These are phyloP conservation scores for Brassica carinata DNA, from an alignment of 345 rosid species.

Conservation along the genomic window DNA sequence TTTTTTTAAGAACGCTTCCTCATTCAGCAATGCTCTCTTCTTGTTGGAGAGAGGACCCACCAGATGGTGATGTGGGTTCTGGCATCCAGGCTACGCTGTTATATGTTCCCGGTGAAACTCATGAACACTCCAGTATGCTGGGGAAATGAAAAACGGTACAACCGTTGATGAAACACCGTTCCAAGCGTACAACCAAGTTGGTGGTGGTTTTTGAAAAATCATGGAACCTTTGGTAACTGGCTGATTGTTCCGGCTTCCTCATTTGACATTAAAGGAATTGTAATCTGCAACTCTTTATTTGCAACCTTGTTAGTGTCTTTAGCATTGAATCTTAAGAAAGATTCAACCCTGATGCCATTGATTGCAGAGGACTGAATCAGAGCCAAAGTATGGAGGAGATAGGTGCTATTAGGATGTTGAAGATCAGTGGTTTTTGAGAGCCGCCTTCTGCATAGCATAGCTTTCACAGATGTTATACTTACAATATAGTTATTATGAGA, in stretches of 20 bases:
- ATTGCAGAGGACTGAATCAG: conserved; percentile 70
- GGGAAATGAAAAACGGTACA: conserved; percentile 41
- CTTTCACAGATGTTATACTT: conserved; percentile 54
- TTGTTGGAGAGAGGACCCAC: conserved; percentile 53
- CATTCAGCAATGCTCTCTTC: no score
- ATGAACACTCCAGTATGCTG: conserved; percentile 73
- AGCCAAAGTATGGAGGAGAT: conserved; percentile 69
- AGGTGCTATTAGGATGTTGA: conserved; percentile 64
- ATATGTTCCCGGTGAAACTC: conserved; percentile 58
- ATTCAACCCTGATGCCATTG: conserved; percentile 77
- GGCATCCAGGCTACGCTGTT: conserved; percentile 63
- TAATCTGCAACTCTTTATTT: conserved; percentile 30
- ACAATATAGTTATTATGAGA: conserved; percentile 66
- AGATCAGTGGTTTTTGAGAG: conserved; percentile 39
- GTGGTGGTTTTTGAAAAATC: conserved; percentile 37
- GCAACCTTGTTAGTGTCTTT: conserved; percentile 20
- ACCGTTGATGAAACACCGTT: conserved; percentile 40
- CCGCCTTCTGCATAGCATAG: conserved; percentile 45
- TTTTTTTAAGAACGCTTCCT: no score
- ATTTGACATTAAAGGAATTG: conserved; percentile 22
- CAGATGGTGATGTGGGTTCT: conserved; percentile 60
- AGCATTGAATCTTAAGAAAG: conserved; percentile 60
- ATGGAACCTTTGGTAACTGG: conserved; percentile 32
- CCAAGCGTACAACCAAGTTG: conserved; percentile 38
- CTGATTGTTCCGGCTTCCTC: conserved; percentile 28